Evolutionary conservation across 176 grass and related monocot genomes (phyloP).

Genomic region (Elymus sibiricus): DNA sequence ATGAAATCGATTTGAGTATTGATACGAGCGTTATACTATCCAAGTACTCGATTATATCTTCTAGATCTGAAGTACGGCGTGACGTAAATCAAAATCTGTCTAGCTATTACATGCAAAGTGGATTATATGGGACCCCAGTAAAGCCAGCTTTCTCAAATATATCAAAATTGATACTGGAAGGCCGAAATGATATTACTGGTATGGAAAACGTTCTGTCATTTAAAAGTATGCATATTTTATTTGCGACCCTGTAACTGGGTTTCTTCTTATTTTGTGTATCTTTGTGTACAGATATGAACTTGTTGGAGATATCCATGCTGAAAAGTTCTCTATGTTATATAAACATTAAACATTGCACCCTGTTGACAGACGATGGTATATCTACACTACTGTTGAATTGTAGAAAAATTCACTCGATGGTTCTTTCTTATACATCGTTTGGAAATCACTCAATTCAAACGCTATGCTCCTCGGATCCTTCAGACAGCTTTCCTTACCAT

Average conservation of each 20-base stretch:
- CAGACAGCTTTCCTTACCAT: neutral
- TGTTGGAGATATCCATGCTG: conserved; percentile 40
- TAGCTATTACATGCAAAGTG: conserved; percentile 14
- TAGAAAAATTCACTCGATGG: conserved; percentile 46
- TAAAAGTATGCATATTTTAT: conserved; percentile 3
- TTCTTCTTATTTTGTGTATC: neutral
- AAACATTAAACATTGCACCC: conserved; percentile 65
- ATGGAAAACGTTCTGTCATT: neutral
- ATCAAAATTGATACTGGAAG: conserved; percentile 68
- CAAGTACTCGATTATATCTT: conserved; percentile 40
- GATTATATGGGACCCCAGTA: neutral
- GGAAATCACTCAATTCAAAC: conserved; percentile 42
- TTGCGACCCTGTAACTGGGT: neutral
- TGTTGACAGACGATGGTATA: conserved; percentile 62
- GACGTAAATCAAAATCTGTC: neutral
- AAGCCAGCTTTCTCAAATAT: conserved; percentile 35
- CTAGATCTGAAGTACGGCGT: conserved; percentile 31
- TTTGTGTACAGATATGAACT: conserved; percentile 38
- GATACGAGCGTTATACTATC: conserved; percentile 41
- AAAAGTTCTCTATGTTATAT: conserved; percentile 51
- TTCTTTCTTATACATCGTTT: conserved; percentile 64
- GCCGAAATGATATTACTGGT: conserved; percentile 71
- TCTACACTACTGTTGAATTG: conserved; percentile 50
- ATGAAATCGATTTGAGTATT: conserved; percentile 57
- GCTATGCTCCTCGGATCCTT: conserved; percentile 28